These are phyloP conservation scores for Allantophomopsis cytisporea DNA, from an alignment of 2,329 filamentous ascomycete genomes.

Conservation along the genomic window DNA sequence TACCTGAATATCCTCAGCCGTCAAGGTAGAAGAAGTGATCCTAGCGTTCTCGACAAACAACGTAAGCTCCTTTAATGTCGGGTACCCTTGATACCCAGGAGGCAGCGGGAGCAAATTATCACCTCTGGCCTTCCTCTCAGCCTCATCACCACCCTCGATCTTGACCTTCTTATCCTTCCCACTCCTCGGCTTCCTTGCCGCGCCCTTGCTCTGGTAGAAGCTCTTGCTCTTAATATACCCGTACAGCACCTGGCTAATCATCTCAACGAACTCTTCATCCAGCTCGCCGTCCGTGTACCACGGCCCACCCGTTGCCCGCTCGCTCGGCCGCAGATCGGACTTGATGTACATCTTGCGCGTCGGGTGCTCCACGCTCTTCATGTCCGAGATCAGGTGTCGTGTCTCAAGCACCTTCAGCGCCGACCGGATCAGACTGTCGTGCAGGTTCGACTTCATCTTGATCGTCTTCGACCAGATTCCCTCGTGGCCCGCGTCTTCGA, in stretches of 20 bases:
- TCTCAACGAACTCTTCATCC: conserved; percentile 77
- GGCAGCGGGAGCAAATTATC: conserved; percentile 33
- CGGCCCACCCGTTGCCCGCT: conserved; percentile 82
- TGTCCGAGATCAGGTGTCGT: conserved; percentile 72
- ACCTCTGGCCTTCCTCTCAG: conserved; percentile 3
- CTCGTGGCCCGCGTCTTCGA: conserved; percentile 72
- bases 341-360: conserved; percentile 96
- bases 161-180: conserved; percentile 7
- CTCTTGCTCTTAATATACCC: conserved; percentile 59
- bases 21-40: conserved; percentile 56
- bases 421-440: conserved; percentile 70
- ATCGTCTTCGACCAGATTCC: conserved; percentile 89
- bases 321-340: conserved; percentile 67
- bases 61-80: conserved; percentile 68
- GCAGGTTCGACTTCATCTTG: conserved; percentile 66
- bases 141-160: conserved; percentile 7
- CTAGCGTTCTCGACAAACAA: conserved; percentile 54
- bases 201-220: conserved; percentile 36
- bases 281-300: conserved; percentile 91
- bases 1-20: conserved; percentile 68
- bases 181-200: conserved; percentile 25
- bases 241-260: conserved; percentile 60
- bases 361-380: conserved; percentile 85
- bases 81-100: conserved; percentile 62
- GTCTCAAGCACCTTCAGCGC: conserved; percentile 72